Percentiles rank a stretch among this genome's conserved stretches.
These are phyloP conservation scores for Dorcoceras hygrometricum DNA, from an alignment of 257 asterid species.

Conservation along the genomic window DNA sequence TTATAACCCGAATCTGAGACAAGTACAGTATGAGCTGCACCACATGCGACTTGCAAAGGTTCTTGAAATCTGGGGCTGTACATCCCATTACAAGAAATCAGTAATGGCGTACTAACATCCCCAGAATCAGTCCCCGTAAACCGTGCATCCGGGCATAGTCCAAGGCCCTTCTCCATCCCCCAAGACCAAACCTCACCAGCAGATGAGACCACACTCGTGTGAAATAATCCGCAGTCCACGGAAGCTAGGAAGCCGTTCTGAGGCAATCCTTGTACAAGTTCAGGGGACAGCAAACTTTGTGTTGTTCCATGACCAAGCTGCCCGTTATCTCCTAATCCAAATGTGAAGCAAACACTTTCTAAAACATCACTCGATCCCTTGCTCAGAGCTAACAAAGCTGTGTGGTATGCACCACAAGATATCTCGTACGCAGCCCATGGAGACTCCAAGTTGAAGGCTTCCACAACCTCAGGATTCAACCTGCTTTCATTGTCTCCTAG, in stretches of 20 bases:
- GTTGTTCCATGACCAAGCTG: slow-evolving; percentile 94
- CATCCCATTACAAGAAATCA: slow-evolving; percentile 38
- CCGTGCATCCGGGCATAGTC: slow-evolving; percentile 82
- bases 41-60: slow-evolving; percentile 69
- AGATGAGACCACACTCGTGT: slow-evolving; percentile 76
- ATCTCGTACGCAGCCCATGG: slow-evolving; percentile 67
- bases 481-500: slow-evolving; percentile 73
- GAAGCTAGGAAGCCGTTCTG: slow-evolving; percentile 48
- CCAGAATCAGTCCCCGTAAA: slow-evolving; percentile 66
- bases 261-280: slow-evolving; percentile 55
- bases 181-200: slow-evolving; percentile 90
- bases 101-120: slow-evolving; percentile 71
- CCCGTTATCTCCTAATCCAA: slow-evolving; percentile 88
- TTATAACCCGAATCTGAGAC: slow-evolving; percentile 62
- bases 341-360: slow-evolving; percentile 80
- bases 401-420: slow-evolving; percentile 85
- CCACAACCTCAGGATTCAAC: slow-evolving; percentile 50
- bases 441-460: slow-evolving; percentile 49
- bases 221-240: slow-evolving; percentile 81
- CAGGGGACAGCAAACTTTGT: slow-evolving; percentile 49
- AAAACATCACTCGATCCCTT: slow-evolving; percentile 46
- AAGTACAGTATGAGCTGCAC: slow-evolving; percentile 94
- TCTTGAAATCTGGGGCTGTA: slow-evolving; percentile 45
- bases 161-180: slow-evolving; percentile 97
- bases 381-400: slow-evolving; percentile 62